phyloP scores from a whole-genome alignment of 2,329 filamentous ascomycete species.

The Ascochyta fabae region DNA sequence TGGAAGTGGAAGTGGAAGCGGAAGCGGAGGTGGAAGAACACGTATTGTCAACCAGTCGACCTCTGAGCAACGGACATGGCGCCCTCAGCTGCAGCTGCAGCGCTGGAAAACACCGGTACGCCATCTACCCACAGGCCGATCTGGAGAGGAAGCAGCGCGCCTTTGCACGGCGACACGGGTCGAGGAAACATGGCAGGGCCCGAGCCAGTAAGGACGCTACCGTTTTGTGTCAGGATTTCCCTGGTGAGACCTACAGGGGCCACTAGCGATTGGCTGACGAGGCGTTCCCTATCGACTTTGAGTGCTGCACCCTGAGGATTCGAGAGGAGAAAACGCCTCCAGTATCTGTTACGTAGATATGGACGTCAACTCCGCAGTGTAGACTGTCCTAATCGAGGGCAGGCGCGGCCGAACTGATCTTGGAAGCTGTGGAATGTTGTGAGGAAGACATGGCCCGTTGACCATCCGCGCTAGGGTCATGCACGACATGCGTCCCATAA shows the following conservation, averaged over 20 bases:
- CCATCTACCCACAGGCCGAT: constrained; percentile 2
- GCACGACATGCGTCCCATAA: constrained; percentile 23
- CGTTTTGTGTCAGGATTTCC: constrained; percentile 22
- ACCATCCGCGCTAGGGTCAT: constrained; percentile 12
- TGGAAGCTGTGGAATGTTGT: constrained; percentile 12
- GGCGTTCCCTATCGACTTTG: constrained; percentile 17
- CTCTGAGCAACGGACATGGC: neutral
- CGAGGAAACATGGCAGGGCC: constrained; percentile 12
- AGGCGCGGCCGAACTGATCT: constrained; percentile 10
- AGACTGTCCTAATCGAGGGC: constrained; percentile 8
- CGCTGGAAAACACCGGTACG: neutral
- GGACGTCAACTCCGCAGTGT: neutral
- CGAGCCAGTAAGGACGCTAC: constrained; percentile 18
- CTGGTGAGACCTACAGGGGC: constrained; percentile 20
- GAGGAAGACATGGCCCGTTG: constrained; percentile 15
- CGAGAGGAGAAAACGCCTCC: constrained; percentile 3
- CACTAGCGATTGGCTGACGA: constrained; percentile 19
- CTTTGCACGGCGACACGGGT: neutral
- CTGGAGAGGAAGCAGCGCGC: neutral
- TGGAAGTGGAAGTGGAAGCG: too few species aligned
- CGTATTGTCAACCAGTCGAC: constrained; percentile 6
- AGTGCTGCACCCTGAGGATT: constrained; percentile 3
- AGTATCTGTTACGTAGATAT: constrained; percentile 6
- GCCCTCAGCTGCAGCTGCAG: neutral
- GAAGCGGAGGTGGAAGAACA: constrained; percentile 1